Conservation (phyloP, 2,329 filamentous ascomycete genomes). For the Penicillium occitanis region DNA sequence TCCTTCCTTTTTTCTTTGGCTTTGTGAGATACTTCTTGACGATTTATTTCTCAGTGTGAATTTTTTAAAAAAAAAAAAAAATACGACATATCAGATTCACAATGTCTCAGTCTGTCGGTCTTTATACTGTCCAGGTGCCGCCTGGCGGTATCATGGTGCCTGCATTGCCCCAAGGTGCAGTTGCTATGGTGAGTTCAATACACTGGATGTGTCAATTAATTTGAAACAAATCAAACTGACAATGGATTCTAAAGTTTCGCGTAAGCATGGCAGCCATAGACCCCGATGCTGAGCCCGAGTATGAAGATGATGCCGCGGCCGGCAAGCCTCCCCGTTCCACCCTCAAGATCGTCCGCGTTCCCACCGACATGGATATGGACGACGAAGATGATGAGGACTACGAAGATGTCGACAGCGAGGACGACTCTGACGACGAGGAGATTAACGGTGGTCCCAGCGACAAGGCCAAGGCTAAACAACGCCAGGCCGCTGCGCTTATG, state of each 20-base stretch:
- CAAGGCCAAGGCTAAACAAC: conserved; percentile 84
- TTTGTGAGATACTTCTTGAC: not conserved
- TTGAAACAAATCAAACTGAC: not conserved
- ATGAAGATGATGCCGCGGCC: conserved; percentile 62
- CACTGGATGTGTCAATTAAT: not conserved
- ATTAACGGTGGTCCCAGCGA: conserved; percentile 88
- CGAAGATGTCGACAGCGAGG: conserved; percentile 54
- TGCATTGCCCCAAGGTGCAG: conserved; percentile 68
- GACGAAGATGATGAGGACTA: conserved; percentile 59
- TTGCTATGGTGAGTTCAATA: conserved; percentile 70
- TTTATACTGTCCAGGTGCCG: conserved; percentile 91
- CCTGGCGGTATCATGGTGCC: conserved; percentile 79
- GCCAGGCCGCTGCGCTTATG: conserved; percentile 72
- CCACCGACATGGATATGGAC: conserved; percentile 57
- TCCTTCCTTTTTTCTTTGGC: not conserved
- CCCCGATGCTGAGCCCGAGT: conserved; percentile 72
- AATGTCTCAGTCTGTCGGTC: conserved; percentile 65
- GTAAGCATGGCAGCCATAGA: conserved; percentile 99
- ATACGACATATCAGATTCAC: conserved; percentile 22
- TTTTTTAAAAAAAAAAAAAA: not conserved
- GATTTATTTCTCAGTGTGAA: not conserved
- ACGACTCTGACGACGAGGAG: conserved; percentile 67
- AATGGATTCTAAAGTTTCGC: conserved; percentile 65
- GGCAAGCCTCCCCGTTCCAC: conserved; percentile 73
- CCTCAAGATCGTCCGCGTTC: conserved; percentile 82